phyloP scores from a whole-genome alignment of 2,329 filamentous ascomycete genomes.

The Claviceps sp. region DNA sequence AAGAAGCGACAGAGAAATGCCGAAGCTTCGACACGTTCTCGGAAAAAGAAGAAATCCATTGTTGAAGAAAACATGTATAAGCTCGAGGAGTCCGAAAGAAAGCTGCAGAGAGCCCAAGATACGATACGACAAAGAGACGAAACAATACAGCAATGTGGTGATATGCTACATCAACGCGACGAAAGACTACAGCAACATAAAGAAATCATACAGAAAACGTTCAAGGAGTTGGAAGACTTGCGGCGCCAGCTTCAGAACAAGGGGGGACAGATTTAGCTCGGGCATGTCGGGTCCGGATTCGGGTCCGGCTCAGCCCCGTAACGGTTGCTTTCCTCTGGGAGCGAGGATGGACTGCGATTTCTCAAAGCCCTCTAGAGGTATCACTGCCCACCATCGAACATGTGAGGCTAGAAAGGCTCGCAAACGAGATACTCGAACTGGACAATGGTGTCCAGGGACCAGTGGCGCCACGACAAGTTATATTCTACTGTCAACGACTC shows the following conservation, averaged over 20 bases:
- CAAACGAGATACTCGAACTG: slow-evolving; percentile 23
- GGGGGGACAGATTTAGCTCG: slow-evolving; percentile 32
- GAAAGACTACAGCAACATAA: no score
- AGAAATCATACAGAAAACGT: slow-evolving; percentile 28
- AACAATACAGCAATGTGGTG: no score
- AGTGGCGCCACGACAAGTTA: slow-evolving; percentile 17
- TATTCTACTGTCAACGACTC: slow-evolving; percentile 24
- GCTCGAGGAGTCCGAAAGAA: slow-evolving; percentile 55
- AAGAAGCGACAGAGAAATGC: slow-evolving; percentile 80
- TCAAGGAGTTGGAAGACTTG: slow-evolving; percentile 35
- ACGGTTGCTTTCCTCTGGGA: slow-evolving; percentile 24
- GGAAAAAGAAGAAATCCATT: slow-evolving; percentile 62
- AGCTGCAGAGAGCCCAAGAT: slow-evolving; percentile 34
- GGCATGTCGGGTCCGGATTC: slow-evolving; percentile 27
- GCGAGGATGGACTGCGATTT: slow-evolving; percentile 33
- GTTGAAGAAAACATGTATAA: slow-evolving; percentile 58
- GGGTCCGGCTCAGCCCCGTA: slow-evolving; percentile 19
- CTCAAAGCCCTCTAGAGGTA: slow-evolving; percentile 31
- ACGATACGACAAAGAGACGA: no score
- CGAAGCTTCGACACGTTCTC: slow-evolving; percentile 71
- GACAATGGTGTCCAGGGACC: slow-evolving; percentile 23
- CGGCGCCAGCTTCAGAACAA: slow-evolving; percentile 45
- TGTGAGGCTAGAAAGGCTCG: slow-evolving; percentile 14
- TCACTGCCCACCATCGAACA: slow-evolving; percentile 10
- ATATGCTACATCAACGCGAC: no score